phyloP scores from a whole-genome alignment of 2,329 filamentous ascomycete genomes.

The Pseudocercospora pini-densiflorae region DNA sequence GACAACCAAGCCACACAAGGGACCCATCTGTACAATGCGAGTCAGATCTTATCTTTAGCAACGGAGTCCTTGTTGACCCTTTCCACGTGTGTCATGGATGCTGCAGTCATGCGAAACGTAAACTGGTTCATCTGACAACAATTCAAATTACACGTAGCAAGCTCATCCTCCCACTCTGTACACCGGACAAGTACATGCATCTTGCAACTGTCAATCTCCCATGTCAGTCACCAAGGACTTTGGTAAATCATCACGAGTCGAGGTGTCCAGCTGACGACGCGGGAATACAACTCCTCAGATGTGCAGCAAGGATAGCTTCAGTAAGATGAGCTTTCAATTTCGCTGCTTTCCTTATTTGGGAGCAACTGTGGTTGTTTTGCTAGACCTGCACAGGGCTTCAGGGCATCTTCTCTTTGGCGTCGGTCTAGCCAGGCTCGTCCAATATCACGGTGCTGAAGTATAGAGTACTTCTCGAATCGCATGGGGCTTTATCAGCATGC shows the following conservation, averaged over 20 bases:
- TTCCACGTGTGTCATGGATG: slow-evolving; percentile 2
- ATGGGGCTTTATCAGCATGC: no score
- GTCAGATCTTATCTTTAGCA: neutral
- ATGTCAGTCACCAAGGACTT: neutral
- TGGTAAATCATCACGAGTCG: neutral
- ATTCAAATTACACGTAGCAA: neutral
- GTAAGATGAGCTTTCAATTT: slow-evolving; percentile 2
- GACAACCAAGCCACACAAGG: slow-evolving; percentile 1
- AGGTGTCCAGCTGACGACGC: neutral
- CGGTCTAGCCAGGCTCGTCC: neutral
- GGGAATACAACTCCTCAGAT: neutral
- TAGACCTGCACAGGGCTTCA: no score
- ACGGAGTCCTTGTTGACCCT: neutral
- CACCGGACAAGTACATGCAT: neutral
- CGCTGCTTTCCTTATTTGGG: neutral
- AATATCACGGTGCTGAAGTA: neutral
- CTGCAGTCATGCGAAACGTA: neutral
- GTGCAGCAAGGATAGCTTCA: slow-evolving; percentile 1
- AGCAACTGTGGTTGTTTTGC: neutral
- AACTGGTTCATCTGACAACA: neutral
- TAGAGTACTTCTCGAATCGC: neutral
- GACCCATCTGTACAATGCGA: neutral
- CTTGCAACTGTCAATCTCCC: neutral
- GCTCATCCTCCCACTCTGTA: neutral
- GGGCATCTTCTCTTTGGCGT: neutral